Conservation (phyloP, 2,329 filamentous ascomycete species). For the Rhynchosporium secalis region DNA sequence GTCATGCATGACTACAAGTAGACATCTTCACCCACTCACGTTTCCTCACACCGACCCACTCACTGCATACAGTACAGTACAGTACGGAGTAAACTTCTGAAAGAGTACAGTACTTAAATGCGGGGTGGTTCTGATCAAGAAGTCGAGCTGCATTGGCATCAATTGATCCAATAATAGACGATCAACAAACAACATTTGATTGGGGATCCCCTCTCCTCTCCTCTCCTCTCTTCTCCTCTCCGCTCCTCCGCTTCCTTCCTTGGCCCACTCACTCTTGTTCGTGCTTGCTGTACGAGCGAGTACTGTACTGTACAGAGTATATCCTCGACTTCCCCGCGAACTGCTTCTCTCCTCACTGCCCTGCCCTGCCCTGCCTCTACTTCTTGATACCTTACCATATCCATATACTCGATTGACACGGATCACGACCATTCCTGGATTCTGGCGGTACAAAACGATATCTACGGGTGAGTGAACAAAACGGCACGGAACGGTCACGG, state of each 20-base stretch:
- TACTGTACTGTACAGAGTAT: no score
- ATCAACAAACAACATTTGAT: not conserved
- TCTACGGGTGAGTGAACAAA: not conserved
- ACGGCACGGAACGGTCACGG: not conserved
- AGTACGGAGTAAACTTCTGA: no score
- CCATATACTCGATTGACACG: no score
- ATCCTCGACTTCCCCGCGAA: conserved; percentile 1
- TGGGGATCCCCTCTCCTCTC: conserved; percentile 3
- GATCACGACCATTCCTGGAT: not conserved
- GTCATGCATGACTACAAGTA: not conserved
- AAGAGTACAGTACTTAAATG: no score
- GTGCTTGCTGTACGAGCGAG: no score
- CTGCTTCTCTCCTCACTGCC: conserved; percentile 6
- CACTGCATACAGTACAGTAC: no score
- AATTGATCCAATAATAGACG: not conserved
- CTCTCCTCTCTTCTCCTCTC: conserved; percentile 20
- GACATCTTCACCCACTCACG: not conserved
- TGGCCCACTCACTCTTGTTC: no score
- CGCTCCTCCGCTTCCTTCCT: not conserved
- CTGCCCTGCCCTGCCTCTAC: conserved; percentile 23
- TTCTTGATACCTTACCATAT: not conserved
- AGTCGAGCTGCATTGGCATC: no score
- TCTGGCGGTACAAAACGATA: not conserved
- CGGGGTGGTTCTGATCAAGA: no score
- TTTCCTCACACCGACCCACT: not conserved